Evolutionary conservation across 345 rosid genomes (phyloP).

Genomic region (Trapa incisa): DNA sequence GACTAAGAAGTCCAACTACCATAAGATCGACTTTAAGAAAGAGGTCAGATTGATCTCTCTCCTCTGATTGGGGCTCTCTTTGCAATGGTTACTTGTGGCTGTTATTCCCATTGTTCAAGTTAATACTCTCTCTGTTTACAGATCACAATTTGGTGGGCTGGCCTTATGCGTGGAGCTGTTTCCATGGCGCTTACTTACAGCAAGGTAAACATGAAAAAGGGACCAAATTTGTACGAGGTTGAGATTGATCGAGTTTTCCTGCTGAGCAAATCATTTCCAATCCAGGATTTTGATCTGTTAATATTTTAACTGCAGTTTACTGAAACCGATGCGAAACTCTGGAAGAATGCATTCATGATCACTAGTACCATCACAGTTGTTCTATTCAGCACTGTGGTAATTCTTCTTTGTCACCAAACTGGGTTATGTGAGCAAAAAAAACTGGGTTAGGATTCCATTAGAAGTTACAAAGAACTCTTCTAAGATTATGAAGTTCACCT

Average conservation of each 20-base stretch:
- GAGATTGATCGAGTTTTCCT: neutral
- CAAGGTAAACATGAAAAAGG: slow-evolving; percentile 34
- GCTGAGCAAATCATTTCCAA: neutral
- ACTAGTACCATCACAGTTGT: slow-evolving; percentile 93
- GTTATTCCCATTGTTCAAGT: neutral
- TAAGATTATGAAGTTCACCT: no score
- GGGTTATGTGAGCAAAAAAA: no score
- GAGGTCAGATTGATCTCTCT: slow-evolving; percentile 32
- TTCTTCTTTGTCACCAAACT: slow-evolving; percentile 3
- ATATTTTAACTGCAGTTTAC: slow-evolving; percentile 44
- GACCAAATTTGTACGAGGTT: neutral
- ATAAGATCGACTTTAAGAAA: slow-evolving; percentile 49
- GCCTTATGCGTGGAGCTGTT: slow-evolving; percentile 94
- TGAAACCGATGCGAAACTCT: slow-evolving; percentile 40
- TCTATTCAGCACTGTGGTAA: slow-evolving; percentile 88
- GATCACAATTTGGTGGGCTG: slow-evolving; percentile 97
- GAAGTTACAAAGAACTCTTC: no score
- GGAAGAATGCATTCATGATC: slow-evolving; percentile 75
- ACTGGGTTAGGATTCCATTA: neutral
- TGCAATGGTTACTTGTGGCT: neutral
- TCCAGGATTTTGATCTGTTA: neutral
- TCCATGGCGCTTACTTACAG: slow-evolving; percentile 98
- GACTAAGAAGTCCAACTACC: slow-evolving; percentile 45
- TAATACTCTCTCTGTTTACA: slow-evolving; percentile 9
- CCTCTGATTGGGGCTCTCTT: neutral